These are phyloP conservation scores for Penicillium robsamsonii DNA, from an alignment of 495 filamentous ascomycete species.

Conservation along the genomic window DNA sequence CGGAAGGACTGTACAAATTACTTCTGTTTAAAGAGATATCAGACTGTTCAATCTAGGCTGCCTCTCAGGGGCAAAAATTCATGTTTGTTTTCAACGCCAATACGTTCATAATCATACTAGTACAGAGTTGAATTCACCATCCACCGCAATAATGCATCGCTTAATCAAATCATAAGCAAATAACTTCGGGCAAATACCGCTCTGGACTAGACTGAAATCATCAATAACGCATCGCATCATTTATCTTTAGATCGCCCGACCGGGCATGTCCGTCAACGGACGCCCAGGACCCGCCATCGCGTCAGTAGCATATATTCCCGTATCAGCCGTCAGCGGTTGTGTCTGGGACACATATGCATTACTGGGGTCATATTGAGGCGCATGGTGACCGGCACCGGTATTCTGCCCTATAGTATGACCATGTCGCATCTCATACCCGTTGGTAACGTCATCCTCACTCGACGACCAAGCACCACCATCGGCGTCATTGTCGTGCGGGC, in stretches of 20 bases:
- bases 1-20: too few species aligned
- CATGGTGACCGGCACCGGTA: conserved; percentile 20
- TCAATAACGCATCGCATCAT: conserved; percentile 7
- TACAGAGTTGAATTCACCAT: conserved; percentile 2
- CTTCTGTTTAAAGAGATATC: not conserved
- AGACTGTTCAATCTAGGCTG: not conserved
- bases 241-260: conserved; percentile 18
- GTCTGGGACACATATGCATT: conserved; percentile 39
- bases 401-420: conserved; percentile 33
- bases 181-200: not conserved
- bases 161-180: not conserved
- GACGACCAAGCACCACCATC: conserved; percentile 43
- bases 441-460: conserved; percentile 40
- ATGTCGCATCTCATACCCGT: conserved; percentile 45
- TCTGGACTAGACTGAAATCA: conserved; percentile 3
- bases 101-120: conserved; percentile 3
- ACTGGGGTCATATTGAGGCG: conserved; percentile 28
- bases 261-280: conserved; percentile 24
- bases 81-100: not conserved
- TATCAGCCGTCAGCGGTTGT: conserved; percentile 12
- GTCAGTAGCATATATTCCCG: conserved; percentile 11
- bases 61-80: not conserved
- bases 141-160: conserved; percentile 3
- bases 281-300: conserved; percentile 19
- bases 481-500: conserved; percentile 29